Base-by-base conservation (phyloP, 2,329 filamentous ascomycete genomes). In the Xylaria sp. region DNA sequence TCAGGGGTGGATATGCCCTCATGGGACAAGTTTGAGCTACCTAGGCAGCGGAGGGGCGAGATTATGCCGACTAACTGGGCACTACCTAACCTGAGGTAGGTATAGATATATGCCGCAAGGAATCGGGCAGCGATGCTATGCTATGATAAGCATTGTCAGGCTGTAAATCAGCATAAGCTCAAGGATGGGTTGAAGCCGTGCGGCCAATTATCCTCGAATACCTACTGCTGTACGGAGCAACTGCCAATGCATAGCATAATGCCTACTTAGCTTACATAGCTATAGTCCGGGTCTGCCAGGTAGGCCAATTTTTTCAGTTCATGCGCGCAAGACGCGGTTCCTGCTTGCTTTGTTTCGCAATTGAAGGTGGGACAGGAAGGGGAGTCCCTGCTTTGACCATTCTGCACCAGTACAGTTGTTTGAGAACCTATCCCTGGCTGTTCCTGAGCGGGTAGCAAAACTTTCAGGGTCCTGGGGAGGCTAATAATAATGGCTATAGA, bases 271-370 rank as follows among this genome's bases (percentile, higher is more conserved):
- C 11, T 17, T 36, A 36, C 17, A 8, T 17, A 47, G 17, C 14
- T 56, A 19, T 50, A 36, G 55, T 30, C 53, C 47, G 45, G 24
- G 14, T 51, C 34, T n/a, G 8, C n/a, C 34, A 36, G 34, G 34
- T 7, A 36, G 34, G 34, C 11, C 11, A 36, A 36, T 39, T 68
- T 61, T 57, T 21, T 36, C 6, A n/a, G 61, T 63, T 58, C 45
- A 65, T 62, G 56, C 59, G 58, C 55, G 27, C 50, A 17, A 59
- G 51, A 66, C 27, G 62, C 63, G 58, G 54, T 48, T 60, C 34
- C 54, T 39, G 59, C 48, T 51, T 57, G 55, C 32, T n/a, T n/a
- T 63, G 58, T 69, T 66, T 66, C 58, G 63, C 39, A 62, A 45
- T 62, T 48, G 45, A 39, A 63, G 48, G 63, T n/a, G 58, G 50